Evolutionary conservation across 2,329 filamentous ascomycete genomes (phyloP).

Genomic region (Penicillium decumbens): DNA sequence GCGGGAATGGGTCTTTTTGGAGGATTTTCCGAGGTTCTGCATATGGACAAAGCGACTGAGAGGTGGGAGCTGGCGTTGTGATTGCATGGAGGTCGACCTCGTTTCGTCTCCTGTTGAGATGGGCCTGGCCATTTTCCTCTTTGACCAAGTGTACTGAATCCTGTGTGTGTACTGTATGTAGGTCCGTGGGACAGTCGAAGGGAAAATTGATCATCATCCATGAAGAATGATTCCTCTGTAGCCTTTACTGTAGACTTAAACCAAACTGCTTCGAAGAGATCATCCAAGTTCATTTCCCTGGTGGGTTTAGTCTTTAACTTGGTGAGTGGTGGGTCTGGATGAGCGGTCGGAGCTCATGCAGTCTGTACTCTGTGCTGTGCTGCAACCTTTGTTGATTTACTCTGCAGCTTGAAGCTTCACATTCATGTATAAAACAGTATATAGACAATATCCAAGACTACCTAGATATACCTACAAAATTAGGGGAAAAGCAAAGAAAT

Average conservation of each 20-base stretch:
- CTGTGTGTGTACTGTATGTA: slow-evolving; percentile 21
- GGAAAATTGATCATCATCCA: slow-evolving; percentile 21
- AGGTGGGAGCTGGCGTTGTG: background rate
- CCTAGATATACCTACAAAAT: no score
- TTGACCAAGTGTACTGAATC: slow-evolving; percentile 12
- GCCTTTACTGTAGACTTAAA: background rate
- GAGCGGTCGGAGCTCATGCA: background rate
- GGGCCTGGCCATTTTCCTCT: slow-evolving; percentile 18
- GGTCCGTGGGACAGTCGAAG: slow-evolving; percentile 17
- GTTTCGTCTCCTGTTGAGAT: background rate
- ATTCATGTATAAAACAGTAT: background rate
- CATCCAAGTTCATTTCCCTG: background rate
- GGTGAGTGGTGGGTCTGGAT: background rate
- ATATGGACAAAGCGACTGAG: slow-evolving; percentile 15
- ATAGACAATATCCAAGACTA: background rate
- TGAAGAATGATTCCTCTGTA: slow-evolving; percentile 6
- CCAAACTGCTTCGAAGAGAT: no score
- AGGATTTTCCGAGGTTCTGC: slow-evolving; percentile 10
- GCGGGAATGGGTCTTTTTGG: slow-evolving; percentile 15
- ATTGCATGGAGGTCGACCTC: slow-evolving; percentile 1
- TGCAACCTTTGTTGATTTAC: background rate
- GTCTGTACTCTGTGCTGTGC: background rate
- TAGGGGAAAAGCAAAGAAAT: background rate
- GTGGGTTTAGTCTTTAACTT: no score
- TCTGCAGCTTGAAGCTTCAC: background rate